These are phyloP conservation scores for Macrolepiota fuliginosa DNA, from an alignment of 768 basidiomycete genomes.

Conservation along the genomic window DNA sequence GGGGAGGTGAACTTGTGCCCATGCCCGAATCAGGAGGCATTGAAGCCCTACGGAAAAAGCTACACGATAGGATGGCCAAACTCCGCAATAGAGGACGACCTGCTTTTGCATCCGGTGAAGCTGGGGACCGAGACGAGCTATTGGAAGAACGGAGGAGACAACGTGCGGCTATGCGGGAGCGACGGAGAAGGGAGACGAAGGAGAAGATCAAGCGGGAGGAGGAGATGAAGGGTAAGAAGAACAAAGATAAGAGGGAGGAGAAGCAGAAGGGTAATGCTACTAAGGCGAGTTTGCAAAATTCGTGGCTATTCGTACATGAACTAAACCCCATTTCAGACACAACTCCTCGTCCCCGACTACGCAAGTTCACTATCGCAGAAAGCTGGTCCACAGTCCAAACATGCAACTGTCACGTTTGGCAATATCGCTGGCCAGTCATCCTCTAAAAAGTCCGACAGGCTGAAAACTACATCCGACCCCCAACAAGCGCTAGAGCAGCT, in stretches of 20 bases:
- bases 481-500: slow-evolving; percentile 84
- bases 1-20: slow-evolving; percentile 44
- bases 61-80: slow-evolving; percentile 72
- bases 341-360: slow-evolving; percentile 68
- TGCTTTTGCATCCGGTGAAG: slow-evolving; percentile 30
- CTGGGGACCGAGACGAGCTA: slow-evolving; percentile 74
- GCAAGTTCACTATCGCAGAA: slow-evolving; percentile 23
- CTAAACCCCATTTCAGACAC: slow-evolving; percentile 42
- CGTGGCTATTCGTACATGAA: background rate
- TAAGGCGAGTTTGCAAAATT: slow-evolving; percentile 43
- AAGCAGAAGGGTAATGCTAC: slow-evolving; percentile 41
- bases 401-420: slow-evolving; percentile 72
- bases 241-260: slow-evolving; percentile 32
- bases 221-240: slow-evolving; percentile 48
- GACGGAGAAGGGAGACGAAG: slow-evolving; percentile 79
- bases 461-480: slow-evolving; percentile 78
- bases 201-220: slow-evolving; percentile 74
- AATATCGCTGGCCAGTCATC: slow-evolving; percentile 51
- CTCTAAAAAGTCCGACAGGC: slow-evolving; percentile 47
- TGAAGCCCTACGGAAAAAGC: slow-evolving; percentile 60
- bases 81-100: slow-evolving; percentile 45
- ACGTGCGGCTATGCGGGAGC: slow-evolving; percentile 81
- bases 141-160: slow-evolving; percentile 77
- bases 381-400: slow-evolving; percentile 31
- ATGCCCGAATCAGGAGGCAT: slow-evolving; percentile 68